Base-by-base conservation (phyloP, 116 monocot genomes). In the Papilionanthe hybrid region DNA sequence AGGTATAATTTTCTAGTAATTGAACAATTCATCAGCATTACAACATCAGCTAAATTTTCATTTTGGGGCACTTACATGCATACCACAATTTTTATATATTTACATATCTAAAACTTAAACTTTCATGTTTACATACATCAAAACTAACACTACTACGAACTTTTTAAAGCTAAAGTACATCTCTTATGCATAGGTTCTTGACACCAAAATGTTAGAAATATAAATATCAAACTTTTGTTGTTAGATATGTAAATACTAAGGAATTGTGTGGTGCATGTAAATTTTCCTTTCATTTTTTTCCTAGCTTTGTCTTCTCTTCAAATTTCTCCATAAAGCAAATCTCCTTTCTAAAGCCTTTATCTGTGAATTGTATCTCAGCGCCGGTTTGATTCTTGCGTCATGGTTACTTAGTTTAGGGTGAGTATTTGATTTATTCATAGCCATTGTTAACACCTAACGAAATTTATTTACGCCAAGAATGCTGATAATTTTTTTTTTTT, bases 381-480 rank as follows among this genome's bases (percentile, higher is more conserved):
- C 95, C 91, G 98, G 98, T 79, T 90, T 99, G 83, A 87, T 99
- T 77, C 84, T 99, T 78, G 98, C 98, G 76, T 99, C 98, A 55
- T 99, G 98, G 98, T 83, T 99, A 82, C 90, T 99, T 30, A 87
- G 87, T 73, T 87, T 99, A 81, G 98, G 98, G 95, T 94, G 88
- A 85, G 27, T 20, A 72, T 7, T 19, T 43, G 15, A 69, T 30
- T 29, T 37, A 11, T 29, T 69, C 32, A 69, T 15, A 32, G 0
- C 37, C 69, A 32, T 37, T 32, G 5, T 17, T 69, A 17, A 18
- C 32, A 13, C 32, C 9, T 69, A 37, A 0, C 17, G 37, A 69
- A 69, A 30, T 32, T 30, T 37, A 32, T 32, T 60, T 17, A 37
- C 65, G 25, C 22, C 65, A 65, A 65, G 65, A 69, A 7, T 5